Base-by-base conservation (phyloP, 805 yeast genomes). In the Cyberlindnera petersonii region DNA sequence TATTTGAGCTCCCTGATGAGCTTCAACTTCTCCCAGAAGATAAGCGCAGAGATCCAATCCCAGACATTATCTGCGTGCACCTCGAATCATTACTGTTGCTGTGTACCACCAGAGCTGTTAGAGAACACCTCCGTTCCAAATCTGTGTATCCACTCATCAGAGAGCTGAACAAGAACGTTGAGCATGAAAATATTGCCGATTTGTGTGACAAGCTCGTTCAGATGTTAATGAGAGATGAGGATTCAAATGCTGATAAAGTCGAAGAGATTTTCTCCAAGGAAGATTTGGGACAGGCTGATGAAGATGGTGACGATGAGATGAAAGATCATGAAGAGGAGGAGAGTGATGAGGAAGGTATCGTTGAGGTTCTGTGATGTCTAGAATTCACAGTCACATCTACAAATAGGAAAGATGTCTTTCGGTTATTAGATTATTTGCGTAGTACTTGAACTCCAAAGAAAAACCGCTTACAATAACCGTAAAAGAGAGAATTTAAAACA, bases 171-270 rank as follows among this genome's bases (percentile, higher is more conserved):
- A 81, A 82, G 54, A 75, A 63, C 33, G 55, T 63, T 5, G 62
- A 64, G 17, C 61, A 73, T 37, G 72, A 68, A 19, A 67, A 63
- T 15, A 71, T 86, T 17, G 68, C 68, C 31, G 94, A 84, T 31
- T 63, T 84, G 31, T 82, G 93, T 65, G 95, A 87, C 51, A 74
- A 93, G 58, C 61, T 85, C 28, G 98, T 89, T 17, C 91, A 91
- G 59, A 75, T 87, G 79, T 70, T 91, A 47, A 84, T 85, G 93
- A 78, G 97, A 68, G 97, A 91, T 55, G 97, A 89, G 55, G 75
- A 72, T 9, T 31, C 24, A 9, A 73, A 76, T 24, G 58, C 52
- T 31, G 33, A 31, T 4, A 65, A 58, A 46, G 66, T 68, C 15
- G 77, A 74, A 35, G 79, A 77, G 40, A 42, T 70, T 42, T 63